phyloP scores from a whole-genome alignment of 371 early-diverging fungal species.

The Mycotypha africana region DNA sequence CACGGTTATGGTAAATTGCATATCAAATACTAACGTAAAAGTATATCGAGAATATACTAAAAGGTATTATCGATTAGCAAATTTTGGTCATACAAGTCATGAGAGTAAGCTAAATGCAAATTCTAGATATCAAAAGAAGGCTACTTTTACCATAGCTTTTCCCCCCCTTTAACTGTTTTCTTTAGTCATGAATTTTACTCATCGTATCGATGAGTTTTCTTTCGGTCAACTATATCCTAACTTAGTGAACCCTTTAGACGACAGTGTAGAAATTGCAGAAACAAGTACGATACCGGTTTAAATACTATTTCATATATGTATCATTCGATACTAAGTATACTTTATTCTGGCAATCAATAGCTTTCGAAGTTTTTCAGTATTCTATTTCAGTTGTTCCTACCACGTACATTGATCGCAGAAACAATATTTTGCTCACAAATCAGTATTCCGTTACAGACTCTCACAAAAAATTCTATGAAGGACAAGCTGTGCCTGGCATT shows the following conservation, averaged over 20 bases:
- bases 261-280: slow-evolving; percentile 63
- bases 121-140: background rate
- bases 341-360: no score
- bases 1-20: slow-evolving; percentile 83
- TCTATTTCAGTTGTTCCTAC: slow-evolving; percentile 83
- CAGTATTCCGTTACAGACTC: slow-evolving; percentile 92
- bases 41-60: background rate
- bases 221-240: slow-evolving; percentile 84
- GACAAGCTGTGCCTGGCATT: slow-evolving; percentile 49
- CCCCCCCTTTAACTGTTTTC: background rate
- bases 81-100: slow-evolving; percentile 57
- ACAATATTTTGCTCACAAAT: slow-evolving; percentile 64
- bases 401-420: slow-evolving; percentile 60
- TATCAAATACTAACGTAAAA: no score
- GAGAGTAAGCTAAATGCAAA: slow-evolving; percentile 41
- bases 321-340: no score
- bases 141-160: no score
- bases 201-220: slow-evolving; percentile 85
- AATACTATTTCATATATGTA: no score
- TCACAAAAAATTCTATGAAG: slow-evolving; percentile 42
- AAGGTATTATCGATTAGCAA: slow-evolving; percentile 15
- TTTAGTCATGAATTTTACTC: slow-evolving; percentile 87
- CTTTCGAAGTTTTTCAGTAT: slow-evolving; percentile 76
- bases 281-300: no score
- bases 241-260: slow-evolving; percentile 83